phyloP scores from a whole-genome alignment of 352 stramenopile genomes.

The Blastocystis sp. region DNA sequence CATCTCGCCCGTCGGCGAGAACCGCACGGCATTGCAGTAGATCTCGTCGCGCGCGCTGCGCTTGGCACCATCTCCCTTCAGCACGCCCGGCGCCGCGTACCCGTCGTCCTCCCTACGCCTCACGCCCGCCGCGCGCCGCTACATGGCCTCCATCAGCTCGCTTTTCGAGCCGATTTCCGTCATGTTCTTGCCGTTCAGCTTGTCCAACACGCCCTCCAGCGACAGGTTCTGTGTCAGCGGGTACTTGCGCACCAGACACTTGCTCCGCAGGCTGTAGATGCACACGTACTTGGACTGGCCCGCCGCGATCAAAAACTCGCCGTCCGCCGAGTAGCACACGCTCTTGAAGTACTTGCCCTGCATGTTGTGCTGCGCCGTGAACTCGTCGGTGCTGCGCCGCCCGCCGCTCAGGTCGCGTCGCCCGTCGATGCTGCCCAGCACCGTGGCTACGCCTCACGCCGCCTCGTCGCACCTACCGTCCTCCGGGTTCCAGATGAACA shows the following conservation, averaged over 20 bases:
- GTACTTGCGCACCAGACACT: conserved; percentile 97
- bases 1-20: conserved; percentile 91
- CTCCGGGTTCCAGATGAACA: conserved; percentile 95
- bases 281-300: conserved; percentile 97
- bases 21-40: conserved; percentile 86
- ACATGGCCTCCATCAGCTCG: conserved; percentile 77
- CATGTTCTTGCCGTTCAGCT: conserved; percentile 85
- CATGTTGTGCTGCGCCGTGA: conserved; percentile 81
- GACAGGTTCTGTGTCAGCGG: conserved; percentile 95
- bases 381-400: conserved; percentile 79
- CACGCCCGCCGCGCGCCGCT: background rate
- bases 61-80: conserved; percentile 72
- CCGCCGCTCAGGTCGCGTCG: conserved; percentile 91
- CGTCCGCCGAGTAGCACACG: conserved; percentile 96
- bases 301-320: conserved; percentile 90
- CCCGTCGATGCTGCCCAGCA: conserved; percentile 91
- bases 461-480: conserved; percentile 75
- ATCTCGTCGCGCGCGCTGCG: conserved; percentile 85
- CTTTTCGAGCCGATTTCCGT: conserved; percentile 78
- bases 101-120: background rate
- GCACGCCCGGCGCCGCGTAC: conserved; percentile 67
- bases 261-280: conserved; percentile 91
- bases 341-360: conserved; percentile 96
- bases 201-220: conserved; percentile 87
- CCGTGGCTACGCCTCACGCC: conserved; percentile 72